Evolutionary conservation across 2,329 filamentous ascomycete genomes (phyloP).

Genomic region (Aspergillus floridensis): DNA sequence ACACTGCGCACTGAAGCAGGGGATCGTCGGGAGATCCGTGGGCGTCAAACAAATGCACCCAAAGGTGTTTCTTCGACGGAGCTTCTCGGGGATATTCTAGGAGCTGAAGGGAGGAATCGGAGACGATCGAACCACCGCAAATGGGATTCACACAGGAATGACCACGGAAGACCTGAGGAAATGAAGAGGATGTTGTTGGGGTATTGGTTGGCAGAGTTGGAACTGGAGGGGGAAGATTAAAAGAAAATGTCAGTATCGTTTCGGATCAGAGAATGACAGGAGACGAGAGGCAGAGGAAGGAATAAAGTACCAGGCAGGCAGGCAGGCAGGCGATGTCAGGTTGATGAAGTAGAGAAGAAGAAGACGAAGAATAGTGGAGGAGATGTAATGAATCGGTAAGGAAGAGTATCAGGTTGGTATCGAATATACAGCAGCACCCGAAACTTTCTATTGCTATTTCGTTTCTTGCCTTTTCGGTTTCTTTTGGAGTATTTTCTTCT

Average conservation of each 20-base stretch:
- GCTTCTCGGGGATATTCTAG: slow-evolving; percentile 7
- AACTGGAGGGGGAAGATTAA: neutral
- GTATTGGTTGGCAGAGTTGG: neutral
- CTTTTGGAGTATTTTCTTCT: too few relatives aligned
- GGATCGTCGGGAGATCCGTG: slow-evolving; percentile 4
- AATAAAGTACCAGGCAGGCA: neutral
- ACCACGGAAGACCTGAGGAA: neutral
- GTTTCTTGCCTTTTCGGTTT: neutral
- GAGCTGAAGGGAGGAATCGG: neutral
- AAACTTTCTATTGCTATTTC: neutral
- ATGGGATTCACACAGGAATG: neutral
- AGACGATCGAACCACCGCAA: neutral
- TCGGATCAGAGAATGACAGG: neutral
- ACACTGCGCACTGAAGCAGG: neutral
- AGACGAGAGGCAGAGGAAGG: neutral
- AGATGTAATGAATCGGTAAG: neutral
- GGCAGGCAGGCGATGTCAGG: neutral
- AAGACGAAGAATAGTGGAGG: neutral
- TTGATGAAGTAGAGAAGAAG: neutral
- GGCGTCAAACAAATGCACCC: slow-evolving; percentile 2
- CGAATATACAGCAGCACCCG: neutral
- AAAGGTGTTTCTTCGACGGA: slow-evolving; percentile 5
- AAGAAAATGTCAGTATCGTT: neutral
- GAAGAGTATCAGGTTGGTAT: neutral
- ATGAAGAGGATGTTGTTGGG: neutral